phyloP scores from a whole-genome alignment of 495 filamentous ascomycete species.

The Rostrohypoxylon terebratum region DNA sequence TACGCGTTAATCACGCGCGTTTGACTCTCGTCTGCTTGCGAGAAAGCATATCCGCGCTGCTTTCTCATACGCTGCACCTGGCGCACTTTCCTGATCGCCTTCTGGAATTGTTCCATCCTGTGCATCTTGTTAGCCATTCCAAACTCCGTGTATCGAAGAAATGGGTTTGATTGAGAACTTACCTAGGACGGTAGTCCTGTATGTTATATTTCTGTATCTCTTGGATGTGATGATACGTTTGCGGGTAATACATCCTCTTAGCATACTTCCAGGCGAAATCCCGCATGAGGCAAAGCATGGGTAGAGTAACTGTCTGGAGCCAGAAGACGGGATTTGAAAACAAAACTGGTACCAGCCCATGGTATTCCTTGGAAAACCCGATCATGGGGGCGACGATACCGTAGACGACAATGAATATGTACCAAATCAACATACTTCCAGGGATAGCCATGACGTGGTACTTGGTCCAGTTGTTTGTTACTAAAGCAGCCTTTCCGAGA shows the following conservation, averaged over 20 bases:
- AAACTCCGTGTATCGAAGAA: not conserved
- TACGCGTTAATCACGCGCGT: constrained; percentile 95
- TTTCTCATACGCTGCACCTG: constrained; percentile 99
- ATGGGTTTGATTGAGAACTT: constrained; percentile 45
- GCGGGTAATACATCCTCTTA: constrained; percentile 95
- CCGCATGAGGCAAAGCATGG: constrained; percentile 83
- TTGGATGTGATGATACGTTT: constrained; percentile 98
- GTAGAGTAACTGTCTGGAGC: constrained; percentile 83
- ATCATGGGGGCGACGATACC: constrained; percentile 89
- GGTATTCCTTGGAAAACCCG: constrained; percentile 84
- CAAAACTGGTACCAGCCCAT: constrained; percentile 82
- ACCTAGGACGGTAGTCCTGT: constrained; percentile 95
- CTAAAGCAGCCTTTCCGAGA: constrained; percentile 92
- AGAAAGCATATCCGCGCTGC: constrained; percentile 98
- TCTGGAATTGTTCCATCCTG: constrained; percentile 99
- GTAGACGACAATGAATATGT: constrained; percentile 89
- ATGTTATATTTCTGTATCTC: constrained; percentile 99
- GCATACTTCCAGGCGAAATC: constrained; percentile 89
- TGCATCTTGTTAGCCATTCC: constrained; percentile 30
- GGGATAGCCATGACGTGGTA: constrained; percentile 97
- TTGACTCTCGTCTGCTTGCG: constrained; percentile 94
- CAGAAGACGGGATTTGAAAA: constrained; percentile 89
- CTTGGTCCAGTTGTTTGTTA: constrained; percentile 99
- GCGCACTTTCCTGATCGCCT: constrained; percentile 97
- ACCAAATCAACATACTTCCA: constrained; percentile 91